These are phyloP conservation scores for Parasitella parasitica DNA, from an alignment of 371 early-diverging fungal species.

Conservation along the genomic window DNA sequence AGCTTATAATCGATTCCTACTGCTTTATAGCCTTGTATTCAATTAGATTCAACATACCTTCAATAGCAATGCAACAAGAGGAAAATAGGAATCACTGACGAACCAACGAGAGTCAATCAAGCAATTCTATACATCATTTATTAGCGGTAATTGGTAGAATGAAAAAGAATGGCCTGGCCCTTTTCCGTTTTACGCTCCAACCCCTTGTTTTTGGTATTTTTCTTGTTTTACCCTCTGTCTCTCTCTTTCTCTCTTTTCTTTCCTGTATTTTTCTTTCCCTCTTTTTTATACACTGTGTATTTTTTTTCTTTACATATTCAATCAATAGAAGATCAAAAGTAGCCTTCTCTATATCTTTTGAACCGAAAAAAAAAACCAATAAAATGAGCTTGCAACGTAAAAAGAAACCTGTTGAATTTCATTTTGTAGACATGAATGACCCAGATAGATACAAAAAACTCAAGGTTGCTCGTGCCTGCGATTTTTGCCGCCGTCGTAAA, in stretches of 20 bases:
- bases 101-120: too few species aligned
- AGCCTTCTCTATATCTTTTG: not conserved
- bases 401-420: constrained; percentile 31
- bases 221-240: not conserved
- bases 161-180: constrained; percentile 15
- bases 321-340: not conserved
- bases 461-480: constrained; percentile 45
- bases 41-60: too few species aligned
- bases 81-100: too few species aligned
- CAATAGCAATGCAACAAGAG: too few species aligned
- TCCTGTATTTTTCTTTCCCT: constrained; percentile 7
- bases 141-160: not conserved
- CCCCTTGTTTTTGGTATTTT: constrained; percentile 13
- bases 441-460: constrained; percentile 40
- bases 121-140: too few species aligned
- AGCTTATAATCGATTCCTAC: too few species aligned
- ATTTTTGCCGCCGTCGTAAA: constrained; percentile 46
- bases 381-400: constrained; percentile 21
- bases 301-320: not conserved
- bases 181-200: not conserved
- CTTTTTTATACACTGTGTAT: not conserved
- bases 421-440: constrained; percentile 48
- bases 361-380: constrained; percentile 1
- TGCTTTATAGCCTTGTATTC: too few species aligned
- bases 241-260: constrained; percentile 2